Base-by-base conservation (phyloP, 495 filamentous ascomycete genomes). In the Penicillium desertorum region DNA sequence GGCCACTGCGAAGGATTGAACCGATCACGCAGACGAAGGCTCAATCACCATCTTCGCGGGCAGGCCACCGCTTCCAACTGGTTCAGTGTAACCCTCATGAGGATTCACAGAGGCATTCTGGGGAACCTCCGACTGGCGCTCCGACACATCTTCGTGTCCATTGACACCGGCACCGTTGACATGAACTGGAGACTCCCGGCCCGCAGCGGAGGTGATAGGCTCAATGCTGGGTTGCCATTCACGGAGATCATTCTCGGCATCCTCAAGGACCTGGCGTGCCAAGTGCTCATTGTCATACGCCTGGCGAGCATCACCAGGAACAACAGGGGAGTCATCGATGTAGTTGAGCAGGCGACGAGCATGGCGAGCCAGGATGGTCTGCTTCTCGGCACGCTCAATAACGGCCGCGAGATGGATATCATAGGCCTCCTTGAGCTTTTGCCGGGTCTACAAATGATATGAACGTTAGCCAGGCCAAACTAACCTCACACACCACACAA, bases 371-470 rank as follows among this genome's bases (percentile, higher is more conserved):
- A 98, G 84, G 54, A 98, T 88, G 59, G 88, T 88, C 72, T 97
- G 93, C 78, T 98, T 98, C 74, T 98, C 94, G 11, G 91, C 91
- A 43, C 93, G 89, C 76, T 98, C 94, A 62, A 98, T 91, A 12
- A 89, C 87, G 34, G 91, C 92, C 10, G 88, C 84, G 57, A 92
- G 86, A 62, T 97, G 91, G 52, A 88, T 70, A 60, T 91, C 89
- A 70, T 91, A 96, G 41, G 94, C 91, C 75, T 96, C 89, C 72
- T 95, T 96, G 62, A 98, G 78, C 73, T 96, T 98, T 64, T 89
- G 86, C 45, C 94, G 85, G 12, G 94, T 98, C 87, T 92, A 59
- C 16, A 48, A 16, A 19, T 27, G n/a, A 46, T 39, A 36, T 17
- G 25, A 16, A 22, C 42, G 10, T 70, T 58, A 63, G 54, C 47